Evolutionary conservation across 495 filamentous ascomycete genomes (phyloP).

Genomic region (Margaritispora aquatica): DNA sequence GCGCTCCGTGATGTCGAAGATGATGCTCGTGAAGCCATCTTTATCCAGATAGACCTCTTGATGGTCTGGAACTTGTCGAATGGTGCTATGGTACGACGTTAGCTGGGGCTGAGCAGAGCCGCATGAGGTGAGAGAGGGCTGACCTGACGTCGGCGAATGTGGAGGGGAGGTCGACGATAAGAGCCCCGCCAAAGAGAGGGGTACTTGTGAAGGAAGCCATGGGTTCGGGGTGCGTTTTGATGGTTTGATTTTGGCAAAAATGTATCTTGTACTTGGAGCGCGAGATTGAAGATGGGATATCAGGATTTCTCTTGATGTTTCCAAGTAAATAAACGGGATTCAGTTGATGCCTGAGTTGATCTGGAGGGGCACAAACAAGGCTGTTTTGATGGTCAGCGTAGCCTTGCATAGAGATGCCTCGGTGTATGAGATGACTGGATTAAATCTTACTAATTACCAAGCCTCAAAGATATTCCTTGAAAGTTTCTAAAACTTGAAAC

Average conservation of each 20-base stretch:
- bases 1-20: constrained; percentile 81
- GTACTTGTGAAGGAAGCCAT: constrained; percentile 48
- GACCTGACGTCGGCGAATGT: constrained; percentile 80
- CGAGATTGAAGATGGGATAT: background rate
- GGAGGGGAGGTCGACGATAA: constrained; percentile 62
- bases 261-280: background rate
- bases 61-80: constrained; percentile 88
- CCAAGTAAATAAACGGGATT: background rate
- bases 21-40: constrained; percentile 68
- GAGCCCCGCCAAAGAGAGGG: constrained; percentile 76
- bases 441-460: background rate
- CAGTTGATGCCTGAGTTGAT: background rate
- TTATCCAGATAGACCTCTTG: constrained; percentile 92
- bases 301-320: background rate
- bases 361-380: background rate
- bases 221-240: background rate
- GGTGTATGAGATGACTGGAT: background rate
- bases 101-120: background rate
- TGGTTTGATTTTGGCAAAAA: background rate
- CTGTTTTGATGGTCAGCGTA: background rate
- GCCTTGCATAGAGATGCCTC: background rate
- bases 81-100: constrained; percentile 41
- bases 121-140: constrained; percentile 19
- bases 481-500: too few species aligned
- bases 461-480: background rate